These are phyloP conservation scores for Saccharomycopsis fibuligera DNA, from an alignment of 805 yeast species.

Conservation along the genomic window DNA sequence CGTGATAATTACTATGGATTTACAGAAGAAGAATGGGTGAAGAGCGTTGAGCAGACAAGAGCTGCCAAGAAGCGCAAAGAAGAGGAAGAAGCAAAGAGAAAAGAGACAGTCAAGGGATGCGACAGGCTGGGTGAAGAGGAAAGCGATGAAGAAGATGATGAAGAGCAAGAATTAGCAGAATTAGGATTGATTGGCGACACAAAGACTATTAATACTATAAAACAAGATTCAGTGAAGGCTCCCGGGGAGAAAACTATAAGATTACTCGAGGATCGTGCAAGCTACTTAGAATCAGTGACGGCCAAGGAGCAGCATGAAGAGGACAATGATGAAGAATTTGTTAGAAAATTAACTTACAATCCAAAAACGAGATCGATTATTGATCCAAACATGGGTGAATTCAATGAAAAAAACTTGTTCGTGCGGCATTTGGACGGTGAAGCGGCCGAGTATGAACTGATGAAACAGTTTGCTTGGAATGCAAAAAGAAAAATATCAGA, in stretches of 20 bases:
- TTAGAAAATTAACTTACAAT: conserved; percentile 30
- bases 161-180: conserved; percentile 28
- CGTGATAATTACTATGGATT: conserved; percentile 56
- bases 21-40: conserved; percentile 40
- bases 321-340: conserved; percentile 8
- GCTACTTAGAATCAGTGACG: conserved; percentile 36
- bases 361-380: conserved; percentile 36
- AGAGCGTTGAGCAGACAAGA: conserved; percentile 24
- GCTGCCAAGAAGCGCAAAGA: conserved; percentile 11
- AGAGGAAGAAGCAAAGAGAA: conserved; percentile 1
- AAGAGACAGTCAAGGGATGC: neutral
- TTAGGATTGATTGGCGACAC: conserved; percentile 24
- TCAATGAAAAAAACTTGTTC: conserved; percentile 36
- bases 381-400: conserved; percentile 29
- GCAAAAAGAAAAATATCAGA: conserved; percentile 6
- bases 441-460: conserved; percentile 32
- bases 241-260: conserved; percentile 34
- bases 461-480: conserved; percentile 36
- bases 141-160: conserved; percentile 27
- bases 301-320: conserved; percentile 23
- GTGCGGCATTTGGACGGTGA: conserved; percentile 37
- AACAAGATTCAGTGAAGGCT: conserved; percentile 21
- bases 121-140: conserved; percentile 3
- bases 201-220: conserved; percentile 13
- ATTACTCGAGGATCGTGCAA: conserved; percentile 48